A percentile compares a stretch with the other conserved stretches of the same genome.
phyloP scores from a whole-genome alignment of 805 yeast species.

The Pichia pseudocactophila region DNA sequence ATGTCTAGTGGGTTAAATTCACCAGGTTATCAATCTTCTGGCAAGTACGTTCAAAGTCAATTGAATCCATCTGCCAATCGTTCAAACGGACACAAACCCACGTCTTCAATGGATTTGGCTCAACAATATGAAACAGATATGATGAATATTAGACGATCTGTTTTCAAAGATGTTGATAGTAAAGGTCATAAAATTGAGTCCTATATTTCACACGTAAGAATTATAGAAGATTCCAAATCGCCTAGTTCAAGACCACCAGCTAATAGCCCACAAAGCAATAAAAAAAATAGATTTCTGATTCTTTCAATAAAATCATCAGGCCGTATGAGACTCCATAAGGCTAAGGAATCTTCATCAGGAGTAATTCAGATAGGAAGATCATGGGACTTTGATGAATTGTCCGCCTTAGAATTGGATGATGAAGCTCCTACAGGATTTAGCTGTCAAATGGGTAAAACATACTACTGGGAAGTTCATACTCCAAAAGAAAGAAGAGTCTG shows the following conservation, averaged over 20 bases:
- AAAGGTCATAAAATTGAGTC: slow-evolving; percentile 39
- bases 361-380: slow-evolving; percentile 85
- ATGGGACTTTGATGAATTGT: slow-evolving; percentile 75
- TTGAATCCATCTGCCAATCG: too few species aligned
- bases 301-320: slow-evolving; percentile 56
- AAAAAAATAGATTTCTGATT: slow-evolving; percentile 53
- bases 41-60: background rate
- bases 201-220: slow-evolving; percentile 68
- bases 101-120: slow-evolving; percentile 33
- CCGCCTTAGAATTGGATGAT: slow-evolving; percentile 43
- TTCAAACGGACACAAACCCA: slow-evolving; percentile 6
- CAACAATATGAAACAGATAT: slow-evolving; percentile 52
- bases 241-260: slow-evolving; percentile 65
- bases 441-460: slow-evolving; percentile 60
- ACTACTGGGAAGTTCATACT: slow-evolving; percentile 70
- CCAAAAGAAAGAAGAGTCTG: slow-evolving; percentile 53
- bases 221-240: slow-evolving; percentile 64
- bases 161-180: slow-evolving; percentile 40
- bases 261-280: slow-evolving; percentile 36
- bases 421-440: slow-evolving; percentile 48
- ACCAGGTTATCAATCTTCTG: background rate
- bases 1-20: too few species aligned
- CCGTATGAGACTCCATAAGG: slow-evolving; percentile 70
- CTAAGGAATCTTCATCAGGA: slow-evolving; percentile 68
- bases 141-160: slow-evolving; percentile 35